Base-by-base conservation (phyloP, 148 eudicot species). In the Selenicereus undatus region DNA sequence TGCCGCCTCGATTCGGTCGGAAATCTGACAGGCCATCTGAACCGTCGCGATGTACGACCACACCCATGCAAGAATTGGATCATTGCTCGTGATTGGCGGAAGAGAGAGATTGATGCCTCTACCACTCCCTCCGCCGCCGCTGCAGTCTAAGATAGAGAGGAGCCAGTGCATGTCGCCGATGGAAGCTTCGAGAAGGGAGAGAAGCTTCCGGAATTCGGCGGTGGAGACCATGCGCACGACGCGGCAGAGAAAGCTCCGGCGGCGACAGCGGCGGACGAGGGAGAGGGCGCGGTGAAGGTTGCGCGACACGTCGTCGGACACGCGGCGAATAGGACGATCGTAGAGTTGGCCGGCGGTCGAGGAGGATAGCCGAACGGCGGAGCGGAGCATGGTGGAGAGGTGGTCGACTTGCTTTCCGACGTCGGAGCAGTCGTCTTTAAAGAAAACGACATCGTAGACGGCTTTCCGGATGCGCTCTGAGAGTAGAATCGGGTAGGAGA, bases 31-130 rank as follows among this genome's bases (percentile, higher is more conserved):
- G 43, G 43, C 84, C 64, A 81, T 64, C 52, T 93, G 86, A 4
- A 95, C 62, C 0, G 90, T 81, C 20, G 93, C 90, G 2, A 89
- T 87, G 35, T 35, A 91, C 8, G 94, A 89, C 99, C 99, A 95
- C 30, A 95, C 87, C 91, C 92, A 95, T 0, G 95, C 78, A 0
- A 95, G 60, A 12, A 93, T 89, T 27, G 99, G 99, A 69, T 95
- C 97, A 68, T 90, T 92, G 54, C 89, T 88, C 0, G 97, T 94
- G 18, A 95, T 91, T 0, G 97, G 99, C 5, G 97, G 97, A 6
- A 95, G 86, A n/a, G 91, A 83, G 51, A 89, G 81, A 27, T 79
- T 83, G 8, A 83, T 79, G 24, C 91, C 90, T 0, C 51, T 64
- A 14, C 78, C 75, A 0, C 32, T 79, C 3, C 69, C 76, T 60